Evolutionary conservation across 345 rosid genomes (phyloP).

Genomic region (Euphorbia pulcherrima): DNA sequence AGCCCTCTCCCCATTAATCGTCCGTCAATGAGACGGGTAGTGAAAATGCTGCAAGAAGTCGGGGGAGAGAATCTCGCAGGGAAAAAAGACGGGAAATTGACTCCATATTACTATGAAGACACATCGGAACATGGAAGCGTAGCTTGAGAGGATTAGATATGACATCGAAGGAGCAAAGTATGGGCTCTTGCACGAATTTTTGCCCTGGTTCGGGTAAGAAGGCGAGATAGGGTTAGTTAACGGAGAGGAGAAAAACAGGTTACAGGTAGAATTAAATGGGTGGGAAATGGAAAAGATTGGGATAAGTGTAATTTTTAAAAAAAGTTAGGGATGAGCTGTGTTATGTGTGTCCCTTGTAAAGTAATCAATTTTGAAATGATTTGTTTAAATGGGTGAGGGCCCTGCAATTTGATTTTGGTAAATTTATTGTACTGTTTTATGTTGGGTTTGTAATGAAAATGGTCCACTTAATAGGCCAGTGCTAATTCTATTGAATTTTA

Average conservation of each 20-base stretch:
- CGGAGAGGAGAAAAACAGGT: background rate
- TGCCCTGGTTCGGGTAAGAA: slow-evolving; percentile 16
- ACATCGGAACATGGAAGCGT: slow-evolving; percentile 76
- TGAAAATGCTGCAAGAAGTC: slow-evolving; percentile 78
- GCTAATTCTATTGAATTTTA: background rate
- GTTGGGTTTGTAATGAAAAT: background rate
- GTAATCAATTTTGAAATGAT: background rate
- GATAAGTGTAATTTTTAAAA: background rate
- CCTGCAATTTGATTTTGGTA: background rate
- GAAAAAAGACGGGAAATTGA: slow-evolving; percentile 72
- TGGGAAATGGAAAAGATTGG: background rate
- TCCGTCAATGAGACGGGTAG: slow-evolving; percentile 94
- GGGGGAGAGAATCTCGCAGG: slow-evolving; percentile 37
- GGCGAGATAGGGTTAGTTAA: background rate
- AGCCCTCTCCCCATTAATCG: slow-evolving; percentile 89
- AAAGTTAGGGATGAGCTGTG: slow-evolving; percentile 3
- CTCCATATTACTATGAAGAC: slow-evolving; percentile 84
- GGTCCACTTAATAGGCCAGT: background rate
- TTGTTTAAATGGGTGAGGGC: background rate
- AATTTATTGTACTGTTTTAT: background rate
- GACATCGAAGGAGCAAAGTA: slow-evolving; percentile 3
- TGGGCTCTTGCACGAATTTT: slow-evolving; percentile 18
- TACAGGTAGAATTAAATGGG: background rate
- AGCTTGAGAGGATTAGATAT: slow-evolving; percentile 37
- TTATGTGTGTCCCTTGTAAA: slow-evolving; percentile 31